Evolutionary conservation across 257 asterid genomes (phyloP), one percentile per base, ranked within the genome.

Genomic region (Fraxinus pennsylvanica): DNA sequence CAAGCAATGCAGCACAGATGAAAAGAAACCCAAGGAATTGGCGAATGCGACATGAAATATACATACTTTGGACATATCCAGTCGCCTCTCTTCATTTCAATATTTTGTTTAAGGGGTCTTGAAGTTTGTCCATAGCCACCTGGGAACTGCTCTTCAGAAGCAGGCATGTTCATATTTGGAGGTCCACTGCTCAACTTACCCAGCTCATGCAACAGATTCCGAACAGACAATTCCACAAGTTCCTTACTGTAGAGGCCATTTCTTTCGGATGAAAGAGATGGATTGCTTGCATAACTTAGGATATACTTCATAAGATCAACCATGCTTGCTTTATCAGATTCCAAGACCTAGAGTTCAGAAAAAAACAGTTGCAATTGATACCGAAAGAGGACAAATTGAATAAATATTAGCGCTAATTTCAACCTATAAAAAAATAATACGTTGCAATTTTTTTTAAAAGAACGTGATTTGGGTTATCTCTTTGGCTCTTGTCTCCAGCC

Each of bases 61-160:
- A 84, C 92, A 80, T 89, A 95, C 99, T 90, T 95, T 52, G 80
- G 77, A 86, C 99, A 95, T 75, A 89, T 89, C 99, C 99, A 96
- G 87, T 96, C 97, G 32, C 99, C 99, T 86, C 92, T 88, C 89
- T 96, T 96, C 97, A 93, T 93, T 82, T 86, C 92, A 81, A 89
- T 79, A 84, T 88, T 87, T 81, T 84, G 97, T 80, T 92, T 89
- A 72, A 66, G 74, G 68, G 93, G 91, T 73, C 85, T 81, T 72
- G 83, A 63, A 63, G 80, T 71, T 78, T 85, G 90, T 70, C 84
- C 86, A 2, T 75, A 72, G 75, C 84, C 65, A 71, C 83, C 86
- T 32, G 88, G 66, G 45, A 85, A 85, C 68, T 74, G 92, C 81
- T 75, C 76, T 72, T 81, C 88, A 68, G 88, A 74, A 84, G 85